phyloP scores from a whole-genome alignment of 2,329 filamentous ascomycete genomes.

The Diaporthe velutina region DNA sequence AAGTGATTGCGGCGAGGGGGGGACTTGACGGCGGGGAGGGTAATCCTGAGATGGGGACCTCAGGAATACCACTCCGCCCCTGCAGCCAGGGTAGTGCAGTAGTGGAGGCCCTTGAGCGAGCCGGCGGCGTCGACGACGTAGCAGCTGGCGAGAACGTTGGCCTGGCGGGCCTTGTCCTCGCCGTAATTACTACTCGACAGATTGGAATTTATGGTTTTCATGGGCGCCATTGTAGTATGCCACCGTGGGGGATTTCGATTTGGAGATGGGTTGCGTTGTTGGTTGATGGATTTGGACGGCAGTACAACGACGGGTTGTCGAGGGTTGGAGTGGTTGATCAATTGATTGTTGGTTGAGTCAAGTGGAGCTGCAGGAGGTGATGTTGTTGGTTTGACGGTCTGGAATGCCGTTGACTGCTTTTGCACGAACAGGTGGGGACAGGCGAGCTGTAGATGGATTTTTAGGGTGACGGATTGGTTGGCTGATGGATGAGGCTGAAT shows the following conservation, averaged over 20 bases:
- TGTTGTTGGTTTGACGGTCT: neutral
- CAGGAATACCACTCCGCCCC: slow-evolving; percentile 95
- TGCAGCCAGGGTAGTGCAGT: slow-evolving; percentile 92
- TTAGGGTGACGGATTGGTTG: slow-evolving; percentile 14
- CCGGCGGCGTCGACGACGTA: slow-evolving; percentile 84
- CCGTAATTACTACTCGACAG: slow-evolving; percentile 85
- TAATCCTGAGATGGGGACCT: slow-evolving; percentile 87
- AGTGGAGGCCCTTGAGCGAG: slow-evolving; percentile 87
- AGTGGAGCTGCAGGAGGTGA: slow-evolving; percentile 17
- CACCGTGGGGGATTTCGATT: slow-evolving; percentile 43
- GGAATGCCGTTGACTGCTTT: slow-evolving; percentile 13
- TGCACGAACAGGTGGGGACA: slow-evolving; percentile 25
- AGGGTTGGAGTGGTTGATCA: neutral
- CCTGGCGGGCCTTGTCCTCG: slow-evolving; percentile 72
- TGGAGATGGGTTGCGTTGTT: slow-evolving; percentile 12
- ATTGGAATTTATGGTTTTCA: slow-evolving; percentile 78
- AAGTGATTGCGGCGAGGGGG: slow-evolving; percentile 83
- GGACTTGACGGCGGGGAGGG: slow-evolving; percentile 89
- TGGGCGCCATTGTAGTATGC: slow-evolving; percentile 70
- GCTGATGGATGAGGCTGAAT: slow-evolving; percentile 20
- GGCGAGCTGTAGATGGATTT: slow-evolving; percentile 5
- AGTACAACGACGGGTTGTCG: neutral
- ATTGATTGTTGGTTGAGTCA: neutral
- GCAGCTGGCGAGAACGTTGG: slow-evolving; percentile 90
- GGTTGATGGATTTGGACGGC: neutral